A percentile compares a stretch with the other conserved stretches of the same genome.
phyloP scores from a whole-genome alignment of 768 basidiomycete genomes.

The Boletus tomentosulus region DNA sequence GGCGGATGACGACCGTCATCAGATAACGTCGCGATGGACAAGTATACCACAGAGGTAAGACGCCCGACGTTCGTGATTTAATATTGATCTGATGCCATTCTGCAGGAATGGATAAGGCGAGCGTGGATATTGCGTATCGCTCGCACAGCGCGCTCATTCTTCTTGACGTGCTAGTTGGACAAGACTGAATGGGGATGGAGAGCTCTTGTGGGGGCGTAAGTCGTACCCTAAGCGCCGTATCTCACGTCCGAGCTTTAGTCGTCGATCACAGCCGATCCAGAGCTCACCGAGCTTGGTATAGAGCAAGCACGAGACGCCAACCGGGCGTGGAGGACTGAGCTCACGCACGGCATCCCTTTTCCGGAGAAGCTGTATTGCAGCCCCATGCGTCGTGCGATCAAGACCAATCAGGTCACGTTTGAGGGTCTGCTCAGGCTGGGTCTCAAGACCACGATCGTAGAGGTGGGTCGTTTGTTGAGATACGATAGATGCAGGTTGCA shows the following conservation, averaged over 20 bases:
- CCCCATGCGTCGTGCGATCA: constrained; percentile 57
- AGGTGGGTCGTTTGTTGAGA: constrained; percentile 37
- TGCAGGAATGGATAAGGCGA: constrained; percentile 58
- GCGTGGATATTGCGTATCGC: constrained; percentile 15
- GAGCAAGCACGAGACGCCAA: constrained; percentile 49
- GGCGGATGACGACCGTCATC: constrained; percentile 32
- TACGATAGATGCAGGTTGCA: neutral
- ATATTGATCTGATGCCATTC: neutral
- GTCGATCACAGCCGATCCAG: constrained; percentile 52
- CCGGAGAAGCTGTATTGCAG: constrained; percentile 60
- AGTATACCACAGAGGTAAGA: constrained; percentile 52
- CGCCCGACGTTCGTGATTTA: neutral
- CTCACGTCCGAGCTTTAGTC: neutral
- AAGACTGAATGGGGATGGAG: constrained; percentile 57
- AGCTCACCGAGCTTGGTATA: constrained; percentile 54
- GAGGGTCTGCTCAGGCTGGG: constrained; percentile 33
- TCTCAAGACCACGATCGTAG: constrained; percentile 44
- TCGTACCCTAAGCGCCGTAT: constrained; percentile 5
- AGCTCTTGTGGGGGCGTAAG: constrained; percentile 73
- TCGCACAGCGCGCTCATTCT: neutral
- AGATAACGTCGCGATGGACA: constrained; percentile 71
- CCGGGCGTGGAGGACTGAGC: constrained; percentile 47
- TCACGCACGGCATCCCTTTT: constrained; percentile 37
- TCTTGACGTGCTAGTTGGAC: constrained; percentile 44
- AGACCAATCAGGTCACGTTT: constrained; percentile 55